Conservation (phyloP, 495 filamentous ascomycete species). For the Hypoxylon perforatum region DNA sequence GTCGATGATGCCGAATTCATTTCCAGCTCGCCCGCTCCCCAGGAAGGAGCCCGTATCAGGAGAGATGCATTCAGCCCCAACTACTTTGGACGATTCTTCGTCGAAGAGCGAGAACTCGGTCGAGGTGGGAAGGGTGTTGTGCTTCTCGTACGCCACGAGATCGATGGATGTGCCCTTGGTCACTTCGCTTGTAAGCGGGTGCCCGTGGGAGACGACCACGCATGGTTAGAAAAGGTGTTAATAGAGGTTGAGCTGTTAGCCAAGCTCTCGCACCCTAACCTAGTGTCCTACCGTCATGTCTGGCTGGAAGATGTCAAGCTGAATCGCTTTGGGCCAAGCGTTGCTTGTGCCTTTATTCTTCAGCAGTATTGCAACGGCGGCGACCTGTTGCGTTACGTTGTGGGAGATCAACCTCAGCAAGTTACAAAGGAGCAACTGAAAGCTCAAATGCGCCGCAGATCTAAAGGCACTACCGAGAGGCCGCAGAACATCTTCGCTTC, state of each 20-base stretch:
- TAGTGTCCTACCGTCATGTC: conserved; percentile 97
- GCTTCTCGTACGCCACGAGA: conserved; percentile 85
- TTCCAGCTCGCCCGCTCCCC: conserved; percentile 60
- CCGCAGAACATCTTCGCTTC: conserved; percentile 57
- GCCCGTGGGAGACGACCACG: conserved; percentile 93
- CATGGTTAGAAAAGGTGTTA: conserved; percentile 93
- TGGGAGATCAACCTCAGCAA: conserved; percentile 69
- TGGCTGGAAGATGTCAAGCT: conserved; percentile 93
- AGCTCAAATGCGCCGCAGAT: conserved; percentile 81
- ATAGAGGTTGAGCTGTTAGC: conserved; percentile 93
- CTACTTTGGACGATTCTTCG: conserved; percentile 93
- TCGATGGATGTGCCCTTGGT: conserved; percentile 85
- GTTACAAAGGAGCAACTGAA: conserved; percentile 85
- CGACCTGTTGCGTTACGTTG: conserved; percentile 88
- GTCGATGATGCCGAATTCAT: conserved; percentile 63
- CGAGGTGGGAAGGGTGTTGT: conserved; percentile 95
- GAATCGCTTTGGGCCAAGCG: conserved; percentile 86
- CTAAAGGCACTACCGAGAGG: conserved; percentile 64
- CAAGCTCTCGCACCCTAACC: conserved; percentile 88
- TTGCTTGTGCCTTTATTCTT: conserved; percentile 95
- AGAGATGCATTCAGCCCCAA: conserved; percentile 86
- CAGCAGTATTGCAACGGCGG: conserved; percentile 97
- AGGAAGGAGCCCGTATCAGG: conserved; percentile 74
- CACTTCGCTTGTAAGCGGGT: conserved; percentile 97
- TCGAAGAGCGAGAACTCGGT: conserved; percentile 85